phyloP scores from a whole-genome alignment of 169 alveolate genomes.

The Cryptosporidium viatorum region DNA sequence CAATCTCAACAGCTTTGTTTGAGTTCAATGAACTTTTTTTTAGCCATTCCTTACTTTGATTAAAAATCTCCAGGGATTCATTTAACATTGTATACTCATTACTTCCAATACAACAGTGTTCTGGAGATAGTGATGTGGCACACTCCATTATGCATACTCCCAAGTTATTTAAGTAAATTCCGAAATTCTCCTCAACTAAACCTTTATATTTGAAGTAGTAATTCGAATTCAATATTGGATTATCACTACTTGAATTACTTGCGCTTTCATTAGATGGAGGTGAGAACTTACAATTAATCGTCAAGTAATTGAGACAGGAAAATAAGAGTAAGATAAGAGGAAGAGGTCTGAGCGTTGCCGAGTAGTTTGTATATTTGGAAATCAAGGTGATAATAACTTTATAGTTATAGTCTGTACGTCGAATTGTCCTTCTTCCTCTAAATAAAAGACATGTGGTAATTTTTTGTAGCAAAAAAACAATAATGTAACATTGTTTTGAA shows the following conservation, averaged over 20 bases:
- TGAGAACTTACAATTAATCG: not conserved
- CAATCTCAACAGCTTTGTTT: not conserved
- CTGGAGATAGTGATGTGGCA: conserved; percentile 39
- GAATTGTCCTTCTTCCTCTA: conserved; percentile 64
- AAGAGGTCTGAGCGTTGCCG: conserved; percentile 5
- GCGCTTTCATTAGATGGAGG: not conserved
- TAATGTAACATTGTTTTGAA: conserved; percentile 3
- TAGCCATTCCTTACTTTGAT: conserved; percentile 14
- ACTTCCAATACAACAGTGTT: conserved; percentile 19
- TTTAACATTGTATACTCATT: conserved; percentile 1
- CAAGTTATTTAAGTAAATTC: conserved; percentile 22
- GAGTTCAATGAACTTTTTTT: not conserved
- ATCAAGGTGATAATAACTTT: conserved; percentile 5
- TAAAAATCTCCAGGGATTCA: not conserved
- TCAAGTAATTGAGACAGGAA: conserved; percentile 17
- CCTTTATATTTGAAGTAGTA: not conserved
- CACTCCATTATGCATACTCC: conserved; percentile 54
- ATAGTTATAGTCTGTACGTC: conserved; percentile 29
- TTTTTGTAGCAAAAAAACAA: conserved; percentile 24
- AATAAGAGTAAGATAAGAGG: conserved; percentile 17
- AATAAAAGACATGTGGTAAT: not conserved
- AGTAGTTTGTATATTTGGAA: conserved; percentile 35
- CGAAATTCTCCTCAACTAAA: conserved; percentile 4
- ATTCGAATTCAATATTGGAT: not conserved
- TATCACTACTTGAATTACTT: not conserved